Evolutionary conservation across 1,284 basidiomycete genomes (phyloP), one percentile per base, ranked within the genome.

Genomic region (Cerioporus squamosus): DNA sequence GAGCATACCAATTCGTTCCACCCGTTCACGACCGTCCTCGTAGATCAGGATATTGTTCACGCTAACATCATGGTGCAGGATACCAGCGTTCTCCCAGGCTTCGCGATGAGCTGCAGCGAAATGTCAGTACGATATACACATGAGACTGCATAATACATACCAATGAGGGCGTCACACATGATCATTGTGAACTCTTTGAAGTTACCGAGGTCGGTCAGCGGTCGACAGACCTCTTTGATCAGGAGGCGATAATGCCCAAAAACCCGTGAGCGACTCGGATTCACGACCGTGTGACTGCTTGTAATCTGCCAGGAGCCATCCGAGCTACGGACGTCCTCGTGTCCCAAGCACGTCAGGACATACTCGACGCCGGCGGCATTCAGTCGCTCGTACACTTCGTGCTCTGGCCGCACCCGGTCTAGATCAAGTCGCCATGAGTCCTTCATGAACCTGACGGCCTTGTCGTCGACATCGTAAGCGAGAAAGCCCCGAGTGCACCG

Each of bases 41-140:
- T 44, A 39, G 9, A 62, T 62, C 31, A 64, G 20, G 43, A 64
- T 59, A 40, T 64, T 66, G 8, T 43, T 55, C 12, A 31, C 39
- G 40, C 62, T 66, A 49, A 66, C 40, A 44, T 66, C 58, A n/a
- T 53, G 46, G 51, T 66, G 65, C n/a, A 66, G 56, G 24, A 66
- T 20, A 4, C 53, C 51, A 7, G 59, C 64, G 31, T 51, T 53
- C 15, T 24, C 44, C 49, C 57, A 63, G 7, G 58, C 58, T 22
- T 54, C 55, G 9, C 46, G 24, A 26, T 65, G 64, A 17, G 42
- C 64, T 66, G 44, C 2, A 36, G 9, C n/a, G 22, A 23, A 10
- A 10, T 9, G 5, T 36, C 15, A 20, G 15, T 31, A 29, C 3
- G 8, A 12, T 10, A 36, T 10, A 5, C 10, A 22, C 29, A 44